Evolutionary conservation across 371 early-diverging fungal genomes (phyloP), one percentile per base, ranked within the genome.

Genomic region (Apophysomyces variabilis): DNA sequence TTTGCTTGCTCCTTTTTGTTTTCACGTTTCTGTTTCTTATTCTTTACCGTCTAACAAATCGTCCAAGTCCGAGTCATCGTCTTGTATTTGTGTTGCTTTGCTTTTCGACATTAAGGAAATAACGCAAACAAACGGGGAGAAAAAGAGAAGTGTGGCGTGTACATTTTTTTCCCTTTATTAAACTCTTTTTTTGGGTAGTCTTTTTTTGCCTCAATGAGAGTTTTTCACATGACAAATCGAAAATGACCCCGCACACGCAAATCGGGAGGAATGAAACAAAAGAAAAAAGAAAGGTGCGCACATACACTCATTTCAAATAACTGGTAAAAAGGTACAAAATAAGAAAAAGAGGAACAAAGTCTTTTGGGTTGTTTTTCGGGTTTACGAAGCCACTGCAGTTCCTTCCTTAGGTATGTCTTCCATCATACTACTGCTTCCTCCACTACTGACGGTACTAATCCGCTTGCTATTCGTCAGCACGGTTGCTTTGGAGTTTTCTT

Each of bases 21-120:
- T 38, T 58, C 18, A 6, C 5, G 37, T 26, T 4, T 47, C 3
- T 12, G 38, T 11, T 35, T 4, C 21, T 16, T 16, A n/a, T 26
- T 5, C 8, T 16, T 71, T 76, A 87, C 87, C 85, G 66, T 87
- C 87, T 67, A 90, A 72, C 37, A 90, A 73, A 67, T 86, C 90
- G 64, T 90, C 90, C 7, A 87, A 68, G 64, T 88, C 90, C 46
- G 83, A 88, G 54, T 80, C 82, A 43, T 74, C 80, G 11, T 78
- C 77, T 21, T 77, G 75, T 39, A 71, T 60, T 50, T 69, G 64
- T 16, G 70, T 72, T 35, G 69, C 68, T 38, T 65, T 58, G 37
- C 60, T 58, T 36, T 66, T 58, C 16, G 66, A 63, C 63, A 60
- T 50, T 60, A 66, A 60, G 39, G 26, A 60, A 26, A 21, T 1